Percentiles rank a stretch among this genome's conserved stretches.
phyloP scores from a whole-genome alignment of 768 basidiomycete genomes.

The Tephrocybe sp. region DNA sequence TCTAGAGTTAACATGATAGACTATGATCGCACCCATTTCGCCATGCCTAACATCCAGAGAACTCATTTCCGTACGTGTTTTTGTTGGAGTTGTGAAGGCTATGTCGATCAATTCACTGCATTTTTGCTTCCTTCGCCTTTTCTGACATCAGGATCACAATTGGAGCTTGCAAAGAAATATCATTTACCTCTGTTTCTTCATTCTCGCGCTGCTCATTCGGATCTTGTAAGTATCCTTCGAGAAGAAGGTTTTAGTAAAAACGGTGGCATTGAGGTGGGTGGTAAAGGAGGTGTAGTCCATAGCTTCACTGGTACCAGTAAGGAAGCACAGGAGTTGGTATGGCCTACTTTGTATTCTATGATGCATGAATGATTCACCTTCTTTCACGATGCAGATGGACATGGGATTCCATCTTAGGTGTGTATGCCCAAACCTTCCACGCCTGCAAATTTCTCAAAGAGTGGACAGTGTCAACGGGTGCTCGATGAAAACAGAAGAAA shows the following conservation, averaged over 20 bases:
- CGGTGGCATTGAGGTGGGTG: constrained; percentile 56
- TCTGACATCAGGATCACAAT: constrained; percentile 43
- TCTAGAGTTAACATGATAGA: constrained; percentile 42
- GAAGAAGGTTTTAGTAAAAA: constrained; percentile 64
- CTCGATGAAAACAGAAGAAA: constrained; percentile 70
- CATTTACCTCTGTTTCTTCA: constrained; percentile 80
- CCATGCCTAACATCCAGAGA: constrained; percentile 57
- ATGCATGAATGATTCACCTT: not conserved
- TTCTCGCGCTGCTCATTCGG: constrained; percentile 72
- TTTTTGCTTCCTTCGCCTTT: too few species aligned
- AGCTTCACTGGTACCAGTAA: constrained; percentile 71
- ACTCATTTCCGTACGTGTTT: constrained; percentile 56
- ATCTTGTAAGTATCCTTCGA: constrained; percentile 63
- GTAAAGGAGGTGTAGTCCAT: constrained; percentile 76
- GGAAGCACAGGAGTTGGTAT: constrained; percentile 66
- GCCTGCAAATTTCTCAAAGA: not conserved
- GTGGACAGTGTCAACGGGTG: constrained; percentile 67
- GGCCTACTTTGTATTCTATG: constrained; percentile 20
- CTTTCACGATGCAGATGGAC: constrained; percentile 45
- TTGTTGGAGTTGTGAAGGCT: too few species aligned
- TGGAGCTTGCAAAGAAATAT: constrained; percentile 67
- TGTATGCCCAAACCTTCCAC: not conserved
- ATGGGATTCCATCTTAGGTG: constrained; percentile 75
- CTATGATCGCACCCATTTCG: constrained; percentile 74
- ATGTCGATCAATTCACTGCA: too few species aligned